A percentile compares a stretch with the other conserved stretches of the same genome.
Conservation (phyloP, 148 eudicot species). For the Chenopodium suecicum region DNA sequence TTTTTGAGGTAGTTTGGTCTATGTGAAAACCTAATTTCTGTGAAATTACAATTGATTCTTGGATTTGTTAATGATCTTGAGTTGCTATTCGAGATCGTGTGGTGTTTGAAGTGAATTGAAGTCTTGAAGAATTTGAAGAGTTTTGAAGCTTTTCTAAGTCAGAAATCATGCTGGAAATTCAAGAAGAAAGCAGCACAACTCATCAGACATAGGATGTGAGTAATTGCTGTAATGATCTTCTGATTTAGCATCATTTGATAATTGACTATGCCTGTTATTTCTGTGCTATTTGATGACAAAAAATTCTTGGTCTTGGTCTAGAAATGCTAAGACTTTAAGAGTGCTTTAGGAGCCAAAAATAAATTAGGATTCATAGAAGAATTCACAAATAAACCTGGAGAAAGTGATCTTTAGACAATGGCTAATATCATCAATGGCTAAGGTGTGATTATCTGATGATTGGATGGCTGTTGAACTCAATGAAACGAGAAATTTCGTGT, state of each 20-base stretch:
- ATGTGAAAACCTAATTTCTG: no score
- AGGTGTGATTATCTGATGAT: background rate
- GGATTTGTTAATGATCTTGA: no score
- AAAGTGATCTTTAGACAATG: no score
- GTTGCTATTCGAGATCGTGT: no score
- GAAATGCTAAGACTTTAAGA: background rate
- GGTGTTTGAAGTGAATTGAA: no score
- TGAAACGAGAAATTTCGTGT: background rate
- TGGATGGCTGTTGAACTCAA: background rate
- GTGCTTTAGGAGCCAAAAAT: background rate
- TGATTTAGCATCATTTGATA: background rate
- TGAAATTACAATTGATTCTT: no score
- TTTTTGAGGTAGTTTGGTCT: no score
- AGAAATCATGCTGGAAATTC: no score
- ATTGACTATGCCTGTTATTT: no score
- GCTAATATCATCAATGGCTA: background rate
- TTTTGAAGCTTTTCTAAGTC: no score
- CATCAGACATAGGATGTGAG: background rate
- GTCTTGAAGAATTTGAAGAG: no score
- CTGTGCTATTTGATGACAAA: background rate
- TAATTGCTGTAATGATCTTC: background rate
- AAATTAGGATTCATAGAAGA: background rate
- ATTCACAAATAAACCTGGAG: background rate
- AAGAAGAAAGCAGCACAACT: no score
- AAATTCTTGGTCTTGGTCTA: background rate